Evolutionary conservation across 2,329 filamentous ascomycete species (phyloP), one percentile per base, ranked within the genome.

Genomic region (Mollisia scopiformis): DNA sequence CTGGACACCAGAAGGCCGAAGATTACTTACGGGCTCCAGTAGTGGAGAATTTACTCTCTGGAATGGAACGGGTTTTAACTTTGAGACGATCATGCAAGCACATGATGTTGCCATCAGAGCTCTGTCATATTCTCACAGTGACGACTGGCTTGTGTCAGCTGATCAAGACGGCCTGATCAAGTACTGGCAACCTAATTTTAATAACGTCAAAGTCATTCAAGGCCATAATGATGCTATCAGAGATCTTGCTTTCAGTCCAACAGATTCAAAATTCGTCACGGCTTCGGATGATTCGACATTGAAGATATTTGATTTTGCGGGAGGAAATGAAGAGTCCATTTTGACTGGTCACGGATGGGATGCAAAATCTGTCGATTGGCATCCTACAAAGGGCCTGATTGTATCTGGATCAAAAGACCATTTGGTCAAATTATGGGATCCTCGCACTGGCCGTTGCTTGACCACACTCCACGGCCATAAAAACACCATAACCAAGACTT

Each of bases 41-140:
- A 98, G 94, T 74, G 95, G 95, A 72, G 95, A 99, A 75, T 99
- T 99, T 72, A 99, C 96, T 39, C 78, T 99, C 3, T 99, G 95
- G 95, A 99, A 99, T 75, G 95, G 95, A 65, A 98, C 94, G 46
- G 94, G 93, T 25, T 99, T 99, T 84, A 98, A 99, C 76, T 99
- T 99, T 71, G 95, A 99, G 79, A 98, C 95, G 3, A 97, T 99
- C 28, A 97, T 97, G 91, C 93, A 97, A 80, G 94, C 94, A 39
- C 94, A 98, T 76, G 94, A 97, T 76, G 88, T 88, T 58, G 91
- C 92, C 37, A 93, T 97, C 66, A 86, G 92, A 68, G 88, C 90
- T 10, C 82, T 93, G 49, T 87, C 88, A 66, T 99, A 97, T 80
- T 96, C 95, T 2, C 92, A 98, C 76, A 96, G 91, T 70, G 92